Evolutionary conservation across 1,284 basidiomycete species (phyloP).

Genomic region (Malassezia globosa): DNA sequence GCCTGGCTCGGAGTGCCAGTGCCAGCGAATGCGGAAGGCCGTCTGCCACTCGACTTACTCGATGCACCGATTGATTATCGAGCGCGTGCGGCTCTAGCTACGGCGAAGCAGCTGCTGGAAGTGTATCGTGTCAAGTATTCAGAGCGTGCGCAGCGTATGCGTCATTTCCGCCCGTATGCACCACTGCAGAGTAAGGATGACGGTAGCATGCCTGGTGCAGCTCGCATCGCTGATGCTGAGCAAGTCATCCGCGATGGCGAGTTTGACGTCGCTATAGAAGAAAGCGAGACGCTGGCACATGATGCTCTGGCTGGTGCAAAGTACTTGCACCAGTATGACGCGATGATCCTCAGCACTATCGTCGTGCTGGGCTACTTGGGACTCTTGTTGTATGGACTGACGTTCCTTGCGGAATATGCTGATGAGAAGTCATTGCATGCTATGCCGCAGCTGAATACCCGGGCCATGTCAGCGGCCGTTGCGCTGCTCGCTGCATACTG

Average conservation of each 20-base stretch:
- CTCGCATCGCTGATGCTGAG: conserved; percentile 44
- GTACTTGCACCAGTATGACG: conserved; percentile 77
- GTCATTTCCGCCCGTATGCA: conserved; percentile 24
- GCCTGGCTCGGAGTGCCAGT: conserved; percentile 29
- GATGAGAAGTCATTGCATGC: not conserved
- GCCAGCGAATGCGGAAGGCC: conserved; percentile 48
- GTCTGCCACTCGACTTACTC: conserved; percentile 43
- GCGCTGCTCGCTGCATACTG: conserved; percentile 15
- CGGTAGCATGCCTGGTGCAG: conserved; percentile 48
- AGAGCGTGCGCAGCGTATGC: conserved; percentile 40
- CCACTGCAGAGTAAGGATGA: conserved; percentile 7
- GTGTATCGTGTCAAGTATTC: conserved; percentile 70
- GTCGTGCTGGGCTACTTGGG: conserved; percentile 65
- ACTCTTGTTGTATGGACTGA: conserved; percentile 53
- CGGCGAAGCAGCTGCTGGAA: conserved; percentile 65
- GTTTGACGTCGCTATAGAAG: conserved; percentile 53
- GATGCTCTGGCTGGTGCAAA: conserved; percentile 58
- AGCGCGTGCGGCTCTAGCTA: conserved; percentile 59
- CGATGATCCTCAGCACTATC: conserved; percentile 60
- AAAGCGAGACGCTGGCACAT: conserved; percentile 55
- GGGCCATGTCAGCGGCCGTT: not conserved
- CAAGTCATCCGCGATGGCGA: conserved; percentile 39
- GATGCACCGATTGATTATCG: conserved; percentile 48
- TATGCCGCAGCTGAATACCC: not conserved
- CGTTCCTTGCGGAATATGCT: conserved; percentile 22